Evolutionary conservation across 495 filamentous ascomycete genomes (phyloP).

Genomic region (Talaromyces liani): DNA sequence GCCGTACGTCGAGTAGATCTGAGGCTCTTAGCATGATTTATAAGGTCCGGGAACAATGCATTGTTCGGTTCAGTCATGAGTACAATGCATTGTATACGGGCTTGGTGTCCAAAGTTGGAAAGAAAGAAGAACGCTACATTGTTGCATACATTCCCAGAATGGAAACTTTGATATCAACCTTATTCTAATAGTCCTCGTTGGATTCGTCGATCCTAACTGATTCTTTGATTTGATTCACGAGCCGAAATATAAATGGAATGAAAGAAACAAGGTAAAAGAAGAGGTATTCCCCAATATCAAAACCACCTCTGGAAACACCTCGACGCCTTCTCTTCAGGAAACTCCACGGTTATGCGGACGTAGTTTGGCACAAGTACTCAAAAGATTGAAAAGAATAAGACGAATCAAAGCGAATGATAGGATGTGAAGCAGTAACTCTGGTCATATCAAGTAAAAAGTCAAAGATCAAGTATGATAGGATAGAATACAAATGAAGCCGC

Average conservation of each 20-base stretch:
- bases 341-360: background rate
- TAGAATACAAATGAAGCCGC: background rate
- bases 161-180: background rate
- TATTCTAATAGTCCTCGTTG: background rate
- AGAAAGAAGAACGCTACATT: background rate
- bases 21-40: background rate
- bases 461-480: background rate
- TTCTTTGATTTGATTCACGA: background rate
- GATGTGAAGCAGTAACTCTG: background rate
- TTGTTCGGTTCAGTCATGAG: background rate
- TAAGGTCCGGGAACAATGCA: background rate
- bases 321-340: background rate
- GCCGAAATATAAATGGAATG: background rate
- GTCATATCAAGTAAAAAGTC: background rate
- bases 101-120: background rate
- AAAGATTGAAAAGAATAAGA: background rate
- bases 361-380: background rate
- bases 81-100: background rate
- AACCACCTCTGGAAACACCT: background rate
- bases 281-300: background rate
- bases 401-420: background rate
- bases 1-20: background rate
- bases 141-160: background rate
- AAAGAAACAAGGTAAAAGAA: background rate
- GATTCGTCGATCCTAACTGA: background rate